phyloP scores from a whole-genome alignment of 2,329 filamentous ascomycete genomes.

The Calonectria fujianensis region DNA sequence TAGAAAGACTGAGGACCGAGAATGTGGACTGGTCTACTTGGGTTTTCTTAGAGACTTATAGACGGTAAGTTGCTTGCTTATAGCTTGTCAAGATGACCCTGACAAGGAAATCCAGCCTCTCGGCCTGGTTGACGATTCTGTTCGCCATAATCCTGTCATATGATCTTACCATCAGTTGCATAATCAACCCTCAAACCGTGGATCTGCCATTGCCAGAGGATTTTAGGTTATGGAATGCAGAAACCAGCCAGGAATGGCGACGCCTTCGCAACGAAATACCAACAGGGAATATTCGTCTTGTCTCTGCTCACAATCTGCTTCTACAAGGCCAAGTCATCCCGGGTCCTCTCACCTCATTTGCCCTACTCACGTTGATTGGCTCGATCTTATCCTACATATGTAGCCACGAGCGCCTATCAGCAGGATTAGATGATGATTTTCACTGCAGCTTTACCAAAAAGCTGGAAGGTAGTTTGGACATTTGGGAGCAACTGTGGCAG shows the following conservation, averaged over 20 bases:
- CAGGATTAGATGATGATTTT: neutral
- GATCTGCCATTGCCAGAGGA: neutral
- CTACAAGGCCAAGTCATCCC: neutral
- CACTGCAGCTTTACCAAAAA: neutral
- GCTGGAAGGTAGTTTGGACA: neutral
- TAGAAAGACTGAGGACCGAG: neutral
- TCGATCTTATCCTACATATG: neutral
- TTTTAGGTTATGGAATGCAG: neutral
- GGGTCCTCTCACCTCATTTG: neutral
- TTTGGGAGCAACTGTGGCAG: slow-evolving; percentile 2
- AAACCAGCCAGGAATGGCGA: neutral
- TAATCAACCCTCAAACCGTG: neutral
- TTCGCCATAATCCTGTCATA: neutral
- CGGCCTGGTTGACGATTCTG: neutral
- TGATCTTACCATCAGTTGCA: neutral
- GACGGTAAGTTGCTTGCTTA: neutral
- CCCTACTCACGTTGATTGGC: neutral
- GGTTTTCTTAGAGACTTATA: neutral
- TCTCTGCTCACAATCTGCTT: neutral
- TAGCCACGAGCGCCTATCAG: neutral
- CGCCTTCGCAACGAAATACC: neutral
- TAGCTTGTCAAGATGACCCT: neutral
- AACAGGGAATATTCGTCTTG: neutral
- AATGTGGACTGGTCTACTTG: neutral
- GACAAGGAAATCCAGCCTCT: neutral